phyloP scores from a whole-genome alignment of 2,329 filamentous ascomycete genomes.

The Fusarium pininemorale region DNA sequence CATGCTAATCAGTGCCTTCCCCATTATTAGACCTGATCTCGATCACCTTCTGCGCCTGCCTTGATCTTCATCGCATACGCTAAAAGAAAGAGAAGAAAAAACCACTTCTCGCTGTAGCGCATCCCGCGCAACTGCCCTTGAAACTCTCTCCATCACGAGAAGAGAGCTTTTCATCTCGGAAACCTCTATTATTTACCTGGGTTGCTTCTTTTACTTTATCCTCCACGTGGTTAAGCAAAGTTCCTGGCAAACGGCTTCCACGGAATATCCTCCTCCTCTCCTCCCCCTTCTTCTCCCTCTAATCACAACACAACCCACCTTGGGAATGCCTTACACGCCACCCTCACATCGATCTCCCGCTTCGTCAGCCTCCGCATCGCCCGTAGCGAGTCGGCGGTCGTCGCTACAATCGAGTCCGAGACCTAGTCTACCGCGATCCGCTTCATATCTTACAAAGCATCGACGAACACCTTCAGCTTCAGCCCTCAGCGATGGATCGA shows the following conservation, averaged over 20 bases:
- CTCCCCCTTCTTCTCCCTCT: conserved; percentile 8
- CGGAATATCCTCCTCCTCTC: conserved; percentile 30
- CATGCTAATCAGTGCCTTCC: conserved; percentile 41
- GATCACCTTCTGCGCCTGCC: conserved; percentile 22
- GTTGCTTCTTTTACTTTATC: conserved; percentile 4
- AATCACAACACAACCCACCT: conserved; percentile 34
- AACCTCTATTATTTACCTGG: conserved; percentile 16
- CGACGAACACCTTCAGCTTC: conserved; percentile 64
- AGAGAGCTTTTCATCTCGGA: conserved; percentile 4
- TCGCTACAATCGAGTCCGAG: conserved; percentile 62
- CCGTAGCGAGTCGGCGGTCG: conserved; percentile 65
- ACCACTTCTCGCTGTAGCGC: neutral
- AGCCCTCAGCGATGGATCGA: conserved; percentile 40
- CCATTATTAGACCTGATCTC: conserved; percentile 25
- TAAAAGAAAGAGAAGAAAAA: conserved; percentile 22
- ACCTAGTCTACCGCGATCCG: conserved; percentile 68
- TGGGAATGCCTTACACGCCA: conserved; percentile 88
- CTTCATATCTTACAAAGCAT: conserved; percentile 72
- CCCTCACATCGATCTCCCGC: conserved; percentile 73
- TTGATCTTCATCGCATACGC: conserved; percentile 33
- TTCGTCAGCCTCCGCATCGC: conserved; percentile 66
- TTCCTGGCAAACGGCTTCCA: conserved; percentile 34
- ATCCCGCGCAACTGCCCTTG: neutral
- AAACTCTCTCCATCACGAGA: conserved; percentile 17
- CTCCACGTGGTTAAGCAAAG: conserved; percentile 35